A percentile compares a stretch with the other conserved stretches of the same genome.
phyloP scores from a whole-genome alignment of 225 moss, liverwort and hornwort species.

The Ulota crispa region DNA sequence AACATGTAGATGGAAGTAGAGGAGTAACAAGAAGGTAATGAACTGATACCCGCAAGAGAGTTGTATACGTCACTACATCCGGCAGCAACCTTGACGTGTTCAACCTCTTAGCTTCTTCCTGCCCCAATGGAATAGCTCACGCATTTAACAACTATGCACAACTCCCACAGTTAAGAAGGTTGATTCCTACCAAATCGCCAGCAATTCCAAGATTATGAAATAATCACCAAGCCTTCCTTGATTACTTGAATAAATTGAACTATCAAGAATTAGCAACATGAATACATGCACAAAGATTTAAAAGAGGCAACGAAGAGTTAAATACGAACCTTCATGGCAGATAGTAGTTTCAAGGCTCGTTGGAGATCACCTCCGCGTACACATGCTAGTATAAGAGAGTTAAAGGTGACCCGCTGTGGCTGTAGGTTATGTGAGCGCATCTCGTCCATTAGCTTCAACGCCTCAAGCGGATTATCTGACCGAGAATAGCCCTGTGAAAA shows the following conservation, averaged over 20 bases:
- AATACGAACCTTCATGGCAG: constrained; percentile 79
- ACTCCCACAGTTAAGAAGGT: neutral
- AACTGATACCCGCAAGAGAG: constrained; percentile 73
- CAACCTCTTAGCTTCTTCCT: constrained; percentile 82
- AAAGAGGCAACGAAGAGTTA: neutral
- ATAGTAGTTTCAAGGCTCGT: constrained; percentile 61
- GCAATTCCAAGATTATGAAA: constrained; percentile 1
- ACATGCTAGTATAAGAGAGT: constrained; percentile 88
- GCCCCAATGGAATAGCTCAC: constrained; percentile 44
- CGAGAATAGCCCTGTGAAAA: constrained; percentile 78
- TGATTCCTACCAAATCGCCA: neutral
- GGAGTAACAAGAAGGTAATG: neutral
- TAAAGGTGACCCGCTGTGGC: constrained; percentile 86
- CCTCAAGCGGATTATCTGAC: constrained; percentile 92
- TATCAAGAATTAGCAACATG: neutral
- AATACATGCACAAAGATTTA: neutral
- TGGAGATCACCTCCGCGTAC: constrained; percentile 75
- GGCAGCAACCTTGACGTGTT: constrained; percentile 83
- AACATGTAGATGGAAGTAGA: neutral
- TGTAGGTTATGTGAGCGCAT: constrained; percentile 80
- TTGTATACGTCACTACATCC: constrained; percentile 93
- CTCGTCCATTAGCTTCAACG: constrained; percentile 87
- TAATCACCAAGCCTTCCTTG: constrained; percentile 5
- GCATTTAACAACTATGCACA: constrained; percentile 35
- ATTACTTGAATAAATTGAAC: constrained; percentile 14